Conservation (phyloP, 768 basidiomycete genomes). For the Hygrocybe punicea region DNA sequence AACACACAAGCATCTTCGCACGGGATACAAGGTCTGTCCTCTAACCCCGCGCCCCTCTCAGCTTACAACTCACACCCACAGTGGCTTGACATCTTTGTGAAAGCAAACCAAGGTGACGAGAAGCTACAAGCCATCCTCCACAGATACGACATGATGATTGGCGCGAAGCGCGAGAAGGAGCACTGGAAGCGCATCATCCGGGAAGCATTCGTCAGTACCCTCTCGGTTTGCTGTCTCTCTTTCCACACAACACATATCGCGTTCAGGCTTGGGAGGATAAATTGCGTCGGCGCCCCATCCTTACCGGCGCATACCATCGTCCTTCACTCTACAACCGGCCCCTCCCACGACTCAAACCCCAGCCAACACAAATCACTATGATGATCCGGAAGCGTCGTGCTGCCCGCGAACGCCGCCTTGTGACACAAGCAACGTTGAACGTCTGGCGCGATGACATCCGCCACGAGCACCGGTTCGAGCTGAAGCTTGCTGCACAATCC, state of each 20-base stretch:
- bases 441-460: slow-evolving; percentile 32
- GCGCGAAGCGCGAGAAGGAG: slow-evolving; percentile 46
- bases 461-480: slow-evolving; percentile 39
- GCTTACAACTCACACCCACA: slow-evolving; percentile 19
- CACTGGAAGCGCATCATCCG: slow-evolving; percentile 45
- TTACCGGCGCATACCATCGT: slow-evolving; percentile 70
- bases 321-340: slow-evolving; percentile 63
- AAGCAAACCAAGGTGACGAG: slow-evolving; percentile 52
- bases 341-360: slow-evolving; percentile 75
- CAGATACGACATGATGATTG: slow-evolving; percentile 60
- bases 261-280: slow-evolving; percentile 53
- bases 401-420: slow-evolving; percentile 43
- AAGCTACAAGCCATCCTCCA: slow-evolving; percentile 44
- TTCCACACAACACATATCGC: slow-evolving; percentile 2
- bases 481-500: slow-evolving; percentile 16
- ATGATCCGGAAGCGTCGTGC: slow-evolving; percentile 56
- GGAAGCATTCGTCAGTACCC: slow-evolving; percentile 49
- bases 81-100: slow-evolving; percentile 59
- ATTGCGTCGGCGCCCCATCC: slow-evolving; percentile 57
- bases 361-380: slow-evolving; percentile 65
- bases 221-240: not conserved
- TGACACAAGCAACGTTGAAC: slow-evolving; percentile 28
- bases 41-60: not conserved
- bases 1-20: slow-evolving; percentile 46
- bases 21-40: slow-evolving; percentile 54